Base-by-base conservation (phyloP, 1,284 basidiomycete species). In the Malassezia brasiliensis region DNA sequence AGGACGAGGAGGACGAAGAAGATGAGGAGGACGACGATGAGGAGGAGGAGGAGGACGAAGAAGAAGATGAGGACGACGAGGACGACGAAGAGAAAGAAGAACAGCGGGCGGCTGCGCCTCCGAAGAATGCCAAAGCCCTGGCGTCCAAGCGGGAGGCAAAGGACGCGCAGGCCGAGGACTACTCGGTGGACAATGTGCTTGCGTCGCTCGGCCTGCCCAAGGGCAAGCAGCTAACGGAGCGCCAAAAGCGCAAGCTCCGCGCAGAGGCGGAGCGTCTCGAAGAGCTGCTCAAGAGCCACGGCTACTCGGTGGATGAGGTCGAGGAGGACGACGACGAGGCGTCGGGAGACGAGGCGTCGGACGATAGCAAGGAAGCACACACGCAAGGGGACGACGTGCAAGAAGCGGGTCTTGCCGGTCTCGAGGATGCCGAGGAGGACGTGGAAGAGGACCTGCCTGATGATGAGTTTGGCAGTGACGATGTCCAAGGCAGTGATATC, bases 231-330 rank as follows among this genome's bases (percentile, higher is more conserved):
- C 59, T 73, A n/a, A 59, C 62, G 32, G 66, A 65, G 11, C 56
- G 64, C 32, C 67, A 73, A 52, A 64, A 62, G 60, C 70, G 72
- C 53, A 72, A 72, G 60, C 67, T 65, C 25, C 64, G 69, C 15
- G 68, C 68, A 10, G 71, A 74, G 47, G 68, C 67, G 4, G 71
- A 72, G 50, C 61, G 71, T n/a, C 61, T 74, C n/a, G 71, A 74
- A 46, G 53, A 62, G 47, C 60, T 72, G 14, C 63, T 74, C 44
- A 74, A 74, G 59, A 68, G 66, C 52, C 63, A 66, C 25, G 71
- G 71, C 31, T 57, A 67, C 36, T 62, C 66, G 5, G 58, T 72
- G 31, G 68, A 53, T 12, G 37, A 15, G 15, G 41, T 44, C 2
- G 65, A 61, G 7, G 55, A 41, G 5, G 32, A 36, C 11, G 45